Evolutionary conservation across 805 yeast genomes (phyloP).

Genomic region (Hanseniaspora occidentalis): DNA sequence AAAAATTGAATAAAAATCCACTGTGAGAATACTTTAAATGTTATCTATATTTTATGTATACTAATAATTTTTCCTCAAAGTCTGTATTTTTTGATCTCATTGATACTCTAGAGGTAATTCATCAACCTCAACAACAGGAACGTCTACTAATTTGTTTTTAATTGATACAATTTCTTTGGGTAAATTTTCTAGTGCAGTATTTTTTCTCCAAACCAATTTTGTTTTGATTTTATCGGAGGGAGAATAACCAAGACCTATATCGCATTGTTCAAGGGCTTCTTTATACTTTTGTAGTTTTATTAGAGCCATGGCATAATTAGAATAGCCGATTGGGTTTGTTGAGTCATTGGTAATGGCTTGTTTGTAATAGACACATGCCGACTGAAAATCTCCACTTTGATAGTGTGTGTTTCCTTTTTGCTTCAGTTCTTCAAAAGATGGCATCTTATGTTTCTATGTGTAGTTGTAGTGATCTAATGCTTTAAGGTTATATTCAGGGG

Average conservation of each 20-base stretch:
- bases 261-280: slow-evolving; percentile 38
- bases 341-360: slow-evolving; percentile 42
- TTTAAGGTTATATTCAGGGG: too few relatives aligned
- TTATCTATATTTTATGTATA: not conserved
- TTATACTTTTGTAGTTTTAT: slow-evolving; percentile 37
- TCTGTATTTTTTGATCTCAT: too few relatives aligned
- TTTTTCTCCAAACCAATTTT: slow-evolving; percentile 42
- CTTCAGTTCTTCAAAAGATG: slow-evolving; percentile 19
- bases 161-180: too few relatives aligned
- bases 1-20: not conserved
- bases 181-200: slow-evolving; percentile 27
- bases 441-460: slow-evolving; percentile 10
- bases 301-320: slow-evolving; percentile 62
- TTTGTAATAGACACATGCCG: slow-evolving; percentile 42
- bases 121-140: too few relatives aligned
- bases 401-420: slow-evolving; percentile 43
- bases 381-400: slow-evolving; percentile 28
- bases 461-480: not conserved
- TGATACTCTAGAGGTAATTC: too few relatives aligned
- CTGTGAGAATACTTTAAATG: not conserved
- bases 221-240: slow-evolving; percentile 24
- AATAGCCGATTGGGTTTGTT: slow-evolving; percentile 39
- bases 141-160: too few relatives aligned
- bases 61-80: slow-evolving; percentile 1
- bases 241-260: slow-evolving; percentile 30